Conservation (phyloP, 768 basidiomycete species). For the Termitomyces sp. region DNA sequence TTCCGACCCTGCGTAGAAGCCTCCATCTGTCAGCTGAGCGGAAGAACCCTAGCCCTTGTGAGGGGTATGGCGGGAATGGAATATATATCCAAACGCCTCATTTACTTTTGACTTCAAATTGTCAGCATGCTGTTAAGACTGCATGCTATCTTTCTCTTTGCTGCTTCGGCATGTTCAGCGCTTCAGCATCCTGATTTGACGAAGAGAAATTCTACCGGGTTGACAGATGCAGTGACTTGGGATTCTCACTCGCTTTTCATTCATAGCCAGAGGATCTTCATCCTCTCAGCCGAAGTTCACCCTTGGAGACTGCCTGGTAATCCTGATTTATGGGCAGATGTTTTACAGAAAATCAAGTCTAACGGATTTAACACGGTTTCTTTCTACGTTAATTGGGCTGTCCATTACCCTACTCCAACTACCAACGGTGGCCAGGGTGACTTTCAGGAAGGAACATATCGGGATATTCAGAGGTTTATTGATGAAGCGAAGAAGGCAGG, state of each 20-base stretch:
- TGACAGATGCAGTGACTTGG: slow-evolving; percentile 52
- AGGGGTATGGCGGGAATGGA: background rate
- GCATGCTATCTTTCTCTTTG: slow-evolving; percentile 10
- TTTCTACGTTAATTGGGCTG: slow-evolving; percentile 58
- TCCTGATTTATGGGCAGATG: slow-evolving; percentile 51
- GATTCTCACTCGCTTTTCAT: slow-evolving; percentile 58
- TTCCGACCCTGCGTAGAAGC: background rate
- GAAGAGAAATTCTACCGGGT: slow-evolving; percentile 36
- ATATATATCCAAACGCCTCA: background rate
- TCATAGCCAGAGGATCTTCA: slow-evolving; percentile 51
- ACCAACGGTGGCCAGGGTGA: slow-evolving; percentile 43
- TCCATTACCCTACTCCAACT: slow-evolving; percentile 44
- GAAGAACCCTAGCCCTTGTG: background rate
- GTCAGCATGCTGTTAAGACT: slow-evolving; percentile 11
- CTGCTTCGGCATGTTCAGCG: slow-evolving; percentile 5
- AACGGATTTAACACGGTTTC: slow-evolving; percentile 61
- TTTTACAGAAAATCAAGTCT: slow-evolving; percentile 61
- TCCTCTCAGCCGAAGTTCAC: slow-evolving; percentile 61
- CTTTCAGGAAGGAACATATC: slow-evolving; percentile 44
- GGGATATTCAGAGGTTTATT: slow-evolving; percentile 50
- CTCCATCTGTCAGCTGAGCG: background rate
- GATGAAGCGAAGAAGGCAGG: slow-evolving; percentile 49
- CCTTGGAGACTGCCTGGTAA: slow-evolving; percentile 53
- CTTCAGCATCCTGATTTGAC: slow-evolving; percentile 2
- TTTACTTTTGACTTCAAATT: too few relatives aligned